Conservation (phyloP, 805 yeast species). For the Kuraishia hungarica region DNA sequence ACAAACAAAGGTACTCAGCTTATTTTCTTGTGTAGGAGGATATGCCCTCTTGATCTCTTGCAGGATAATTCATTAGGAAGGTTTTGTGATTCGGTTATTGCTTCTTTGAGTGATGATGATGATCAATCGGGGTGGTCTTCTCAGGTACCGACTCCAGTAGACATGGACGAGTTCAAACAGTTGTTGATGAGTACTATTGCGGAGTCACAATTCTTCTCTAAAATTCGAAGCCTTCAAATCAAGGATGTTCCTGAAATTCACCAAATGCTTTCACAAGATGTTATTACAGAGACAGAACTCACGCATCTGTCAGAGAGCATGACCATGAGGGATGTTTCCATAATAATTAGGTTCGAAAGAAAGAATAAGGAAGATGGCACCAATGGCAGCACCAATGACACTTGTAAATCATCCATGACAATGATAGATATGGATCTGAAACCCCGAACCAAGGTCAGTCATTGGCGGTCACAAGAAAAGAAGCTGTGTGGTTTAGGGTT, state of each 20-base stretch:
- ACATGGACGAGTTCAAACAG: neutral
- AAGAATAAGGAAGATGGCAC: constrained; percentile 11
- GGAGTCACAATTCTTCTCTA: constrained; percentile 6
- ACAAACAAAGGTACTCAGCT: constrained; percentile 18
- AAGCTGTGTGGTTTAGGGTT: constrained; percentile 5
- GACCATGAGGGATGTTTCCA: constrained; percentile 46
- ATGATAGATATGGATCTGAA: constrained; percentile 44
- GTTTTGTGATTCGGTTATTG: constrained; percentile 24
- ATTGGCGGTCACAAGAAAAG: constrained; percentile 29
- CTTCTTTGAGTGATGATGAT: constrained; percentile 11
- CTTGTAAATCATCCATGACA: constrained; percentile 6
- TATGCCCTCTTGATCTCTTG: constrained; percentile 32
- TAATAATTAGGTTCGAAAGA: constrained; percentile 26
- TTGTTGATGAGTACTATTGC: neutral
- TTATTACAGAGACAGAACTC: constrained; percentile 30
- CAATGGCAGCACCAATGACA: neutral
- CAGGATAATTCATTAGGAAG: constrained; percentile 18
- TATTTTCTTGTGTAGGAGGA: neutral
- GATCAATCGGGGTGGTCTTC: constrained; percentile 8
- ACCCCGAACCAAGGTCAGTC: constrained; percentile 29
- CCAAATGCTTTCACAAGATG: constrained; percentile 16
- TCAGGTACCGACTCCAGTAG: neutral
- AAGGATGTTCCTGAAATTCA: constrained; percentile 22
- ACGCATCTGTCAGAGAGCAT: constrained; percentile 32
- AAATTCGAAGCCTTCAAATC: constrained; percentile 24